Evolutionary conservation across 2,329 filamentous ascomycete genomes (phyloP), one percentile per base, ranked within the genome.

Genomic region (Berkeleyomyces rouxiae): DNA sequence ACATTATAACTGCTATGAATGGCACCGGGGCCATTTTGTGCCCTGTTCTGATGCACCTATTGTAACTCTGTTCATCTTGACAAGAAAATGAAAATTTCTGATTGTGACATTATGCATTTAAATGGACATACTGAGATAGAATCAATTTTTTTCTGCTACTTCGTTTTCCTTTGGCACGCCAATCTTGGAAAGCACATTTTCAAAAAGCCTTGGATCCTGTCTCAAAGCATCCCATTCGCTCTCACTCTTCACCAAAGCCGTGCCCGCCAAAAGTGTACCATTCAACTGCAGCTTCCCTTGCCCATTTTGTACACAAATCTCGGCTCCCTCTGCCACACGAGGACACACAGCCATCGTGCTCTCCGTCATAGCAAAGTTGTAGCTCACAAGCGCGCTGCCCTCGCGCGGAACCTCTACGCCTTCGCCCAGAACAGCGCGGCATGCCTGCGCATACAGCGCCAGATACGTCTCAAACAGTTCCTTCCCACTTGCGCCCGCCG

Each of bases 261-360:
- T 85, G 5, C 83, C 83, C 7, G 82, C 83, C 65, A 85, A 70
- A n/a, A 85, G 70, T 0, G 83, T 85, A 2, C 83, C 83, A 61
- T 86, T 85, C 42, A 85, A 71, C 16, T 78, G 72, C 40, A 83
- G 64, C 33, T 67, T 70, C 0, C 80, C 80, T 2, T 76, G 67
- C n/a, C 60, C 55, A 46, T 46, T 51, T 13, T 3, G 3, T 1
- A 74, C 69, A 4, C 67, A 67, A 1, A 74, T 67, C 16, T 68
- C 67, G 0, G 70, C 70, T 0, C 82, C 82, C 68, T 85, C 82
- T 0, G 77, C 74, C 1, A 75, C 66, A 1, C 83, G 74, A 1
- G 83, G 83, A 65, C 78, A 78, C 1, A 86, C 64, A 0, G 79
- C 79, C 69, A 86, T 75, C 0, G 72, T 74, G 13, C 71, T 71